Evolutionary conservation across 352 stramenopile genomes (phyloP).

Genomic region (Phytophthora hibernalis): DNA sequence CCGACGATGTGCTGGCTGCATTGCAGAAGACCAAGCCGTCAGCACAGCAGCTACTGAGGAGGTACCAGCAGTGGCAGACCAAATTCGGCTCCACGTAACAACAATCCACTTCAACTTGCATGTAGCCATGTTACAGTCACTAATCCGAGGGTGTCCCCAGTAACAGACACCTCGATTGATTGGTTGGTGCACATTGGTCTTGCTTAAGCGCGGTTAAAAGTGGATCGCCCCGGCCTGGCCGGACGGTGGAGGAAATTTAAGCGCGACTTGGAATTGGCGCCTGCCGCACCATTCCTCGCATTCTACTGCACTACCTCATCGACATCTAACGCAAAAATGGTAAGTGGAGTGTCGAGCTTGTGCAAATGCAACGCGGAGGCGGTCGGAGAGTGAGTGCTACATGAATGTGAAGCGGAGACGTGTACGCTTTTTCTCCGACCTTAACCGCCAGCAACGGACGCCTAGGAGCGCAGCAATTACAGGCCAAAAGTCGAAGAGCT

Average conservation of each 20-base stretch:
- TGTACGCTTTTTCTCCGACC: slow-evolving; percentile 10
- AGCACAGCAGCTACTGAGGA: slow-evolving; percentile 73
- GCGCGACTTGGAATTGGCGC: slow-evolving; percentile 30
- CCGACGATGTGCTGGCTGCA: slow-evolving; percentile 57
- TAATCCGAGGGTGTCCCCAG: background rate
- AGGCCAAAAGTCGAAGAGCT: slow-evolving; percentile 26
- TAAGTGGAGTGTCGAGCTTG: slow-evolving; percentile 34
- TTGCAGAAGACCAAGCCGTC: slow-evolving; percentile 86
- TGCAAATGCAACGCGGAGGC: background rate
- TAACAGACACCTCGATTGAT: slow-evolving; percentile 11
- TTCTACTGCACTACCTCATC: slow-evolving; percentile 87
- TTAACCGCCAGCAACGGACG: slow-evolving; percentile 5
- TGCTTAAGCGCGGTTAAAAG: slow-evolving; percentile 41
- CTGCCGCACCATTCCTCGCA: slow-evolving; percentile 46
- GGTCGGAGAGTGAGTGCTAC: background rate
- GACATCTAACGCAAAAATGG: slow-evolving; percentile 86
- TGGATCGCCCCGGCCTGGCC: slow-evolving; percentile 1
- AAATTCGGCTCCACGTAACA: slow-evolving; percentile 78
- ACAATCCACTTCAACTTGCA: slow-evolving; percentile 16
- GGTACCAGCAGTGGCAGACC: slow-evolving; percentile 83
- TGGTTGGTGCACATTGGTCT: slow-evolving; percentile 35
- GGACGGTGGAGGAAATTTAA: slow-evolving; percentile 40
- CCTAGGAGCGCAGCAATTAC: slow-evolving; percentile 10
- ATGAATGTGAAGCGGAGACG: slow-evolving; percentile 3
- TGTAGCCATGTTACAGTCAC: slow-evolving; percentile 32